Evolutionary conservation across 148 eudicot genomes (phyloP).

Genomic region (Amaranthus hypochondriacus): DNA sequence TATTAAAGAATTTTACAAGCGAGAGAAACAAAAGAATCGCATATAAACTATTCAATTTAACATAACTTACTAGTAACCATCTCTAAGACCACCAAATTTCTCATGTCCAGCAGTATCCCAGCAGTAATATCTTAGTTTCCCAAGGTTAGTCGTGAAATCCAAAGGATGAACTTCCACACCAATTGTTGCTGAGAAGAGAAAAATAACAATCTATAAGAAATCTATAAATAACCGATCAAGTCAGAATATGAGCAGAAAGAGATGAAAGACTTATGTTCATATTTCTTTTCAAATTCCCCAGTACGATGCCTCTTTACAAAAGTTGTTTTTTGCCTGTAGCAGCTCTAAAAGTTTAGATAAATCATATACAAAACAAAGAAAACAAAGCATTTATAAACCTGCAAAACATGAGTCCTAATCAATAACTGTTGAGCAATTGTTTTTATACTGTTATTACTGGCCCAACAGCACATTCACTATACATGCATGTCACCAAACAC

Average conservation of each 20-base stretch:
- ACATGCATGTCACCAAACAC: background rate
- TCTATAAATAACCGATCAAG: no score
- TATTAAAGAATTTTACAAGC: no score
- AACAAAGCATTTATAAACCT: background rate
- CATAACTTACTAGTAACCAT: constrained; percentile 33
- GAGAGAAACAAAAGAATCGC: no score
- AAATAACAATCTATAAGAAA: background rate
- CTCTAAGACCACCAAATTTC: constrained; percentile 40
- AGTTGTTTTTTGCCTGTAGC: constrained; percentile 25
- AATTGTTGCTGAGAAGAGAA: constrained; percentile 29
- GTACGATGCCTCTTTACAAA: constrained; percentile 24
- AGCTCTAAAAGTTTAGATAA: background rate
- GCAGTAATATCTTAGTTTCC: constrained; percentile 30
- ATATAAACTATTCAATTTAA: no score
- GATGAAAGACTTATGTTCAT: constrained; percentile 16
- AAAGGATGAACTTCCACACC: constrained; percentile 40
- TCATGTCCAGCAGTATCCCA: constrained; percentile 48
- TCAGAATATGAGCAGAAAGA: background rate
- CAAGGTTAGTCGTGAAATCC: constrained; percentile 33
- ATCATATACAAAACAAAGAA: no score
- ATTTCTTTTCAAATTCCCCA: constrained; percentile 29
- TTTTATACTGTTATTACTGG: background rate
- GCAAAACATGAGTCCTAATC: background rate
- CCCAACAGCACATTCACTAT: background rate
- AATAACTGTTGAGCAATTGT: background rate